Base-by-base conservation (phyloP, 371 early-diverging fungal species). In the Actinomortierella wolfii region DNA sequence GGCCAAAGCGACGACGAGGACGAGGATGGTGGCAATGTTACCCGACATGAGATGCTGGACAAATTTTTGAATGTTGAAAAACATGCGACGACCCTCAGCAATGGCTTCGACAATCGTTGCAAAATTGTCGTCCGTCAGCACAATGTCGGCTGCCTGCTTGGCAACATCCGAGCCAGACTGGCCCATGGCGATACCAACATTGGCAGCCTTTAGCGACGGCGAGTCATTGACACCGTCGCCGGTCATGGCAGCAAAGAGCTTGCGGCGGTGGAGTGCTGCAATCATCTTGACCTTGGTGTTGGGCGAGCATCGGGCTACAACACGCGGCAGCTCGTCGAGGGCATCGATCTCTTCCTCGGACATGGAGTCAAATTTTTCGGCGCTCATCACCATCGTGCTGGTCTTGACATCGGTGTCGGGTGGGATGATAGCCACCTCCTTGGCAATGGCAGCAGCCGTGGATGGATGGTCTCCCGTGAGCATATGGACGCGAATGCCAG, bases 241-340 rank as follows among this genome's bases (percentile, higher is more conserved):
- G 2, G 94, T 93, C 92, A 89, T 88, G 62, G 83, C 87, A 47
- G 80, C 85, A 46, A 85, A 81, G 43, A 81, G 80, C 20, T 82
- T 82, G 40, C 89, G 86, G 9, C 87, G 81, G 76, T 98, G 95
- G 54, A 99, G 81, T 0, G 97, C 93, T 76, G 91, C 86, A 47
- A 99, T 95, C 83, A 99, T 94, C 81, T 94, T 95, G 61, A 96
- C 88, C 79, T 98, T 98, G 67, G 95, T 96, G 68, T 97, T 96
- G 20, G 99, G 98, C 56, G 69, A 75, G 46, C 94, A 94, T 34
- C 99, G 89, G 0, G 97, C 97, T 84, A 98, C 93, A 4, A 98
- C 96, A 8, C 85, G 79, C 4, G 96, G 96, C 47, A 96, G 90
- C 43, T 94, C 89, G 1, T 80, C 77, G 28, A 95, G 74, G 4